These are phyloP conservation scores for Cenchrus americanus DNA, from an alignment of 176 grass and related monocot genomes.

Conservation along the genomic window DNA sequence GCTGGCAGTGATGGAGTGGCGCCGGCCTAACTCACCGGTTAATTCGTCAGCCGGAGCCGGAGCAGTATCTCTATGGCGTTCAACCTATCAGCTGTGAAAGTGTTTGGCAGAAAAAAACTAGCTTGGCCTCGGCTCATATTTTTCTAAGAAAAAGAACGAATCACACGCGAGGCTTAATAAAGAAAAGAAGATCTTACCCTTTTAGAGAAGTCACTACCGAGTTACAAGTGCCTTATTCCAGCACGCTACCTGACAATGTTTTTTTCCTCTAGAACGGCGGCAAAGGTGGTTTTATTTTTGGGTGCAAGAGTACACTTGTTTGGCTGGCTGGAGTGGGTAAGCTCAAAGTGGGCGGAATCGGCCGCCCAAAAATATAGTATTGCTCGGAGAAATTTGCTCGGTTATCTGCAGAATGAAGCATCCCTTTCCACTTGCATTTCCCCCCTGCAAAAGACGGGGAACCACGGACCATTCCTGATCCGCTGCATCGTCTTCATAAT, in stretches of 20 bases:
- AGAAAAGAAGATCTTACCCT: constrained; percentile 8
- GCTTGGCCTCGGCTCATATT: background rate
- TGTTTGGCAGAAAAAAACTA: constrained; percentile 7
- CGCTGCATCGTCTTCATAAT: background rate
- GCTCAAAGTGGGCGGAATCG: constrained; percentile 10
- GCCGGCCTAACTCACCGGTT: constrained; percentile 25
- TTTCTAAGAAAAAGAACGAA: background rate
- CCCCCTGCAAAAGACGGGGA: background rate
- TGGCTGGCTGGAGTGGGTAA: constrained; percentile 13
- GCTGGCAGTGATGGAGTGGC: constrained; percentile 11
- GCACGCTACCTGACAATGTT: constrained; percentile 32
- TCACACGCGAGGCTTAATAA: background rate
- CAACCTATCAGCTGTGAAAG: background rate
- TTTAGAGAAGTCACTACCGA: constrained; percentile 5
- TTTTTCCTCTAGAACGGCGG: background rate
- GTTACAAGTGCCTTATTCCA: constrained; percentile 26
- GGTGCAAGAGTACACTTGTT: constrained; percentile 17
- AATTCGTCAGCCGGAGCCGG: background rate
- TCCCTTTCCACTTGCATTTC: background rate
- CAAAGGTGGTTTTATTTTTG: background rate
- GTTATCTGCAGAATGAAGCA: constrained; percentile 9
- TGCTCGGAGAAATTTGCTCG: background rate
- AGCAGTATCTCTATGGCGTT: background rate
- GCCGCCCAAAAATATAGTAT: background rate
- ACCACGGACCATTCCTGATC: background rate